Evolutionary conservation across 352 stramenopile genomes (phyloP).

Genomic region (Pythium volutum): DNA sequence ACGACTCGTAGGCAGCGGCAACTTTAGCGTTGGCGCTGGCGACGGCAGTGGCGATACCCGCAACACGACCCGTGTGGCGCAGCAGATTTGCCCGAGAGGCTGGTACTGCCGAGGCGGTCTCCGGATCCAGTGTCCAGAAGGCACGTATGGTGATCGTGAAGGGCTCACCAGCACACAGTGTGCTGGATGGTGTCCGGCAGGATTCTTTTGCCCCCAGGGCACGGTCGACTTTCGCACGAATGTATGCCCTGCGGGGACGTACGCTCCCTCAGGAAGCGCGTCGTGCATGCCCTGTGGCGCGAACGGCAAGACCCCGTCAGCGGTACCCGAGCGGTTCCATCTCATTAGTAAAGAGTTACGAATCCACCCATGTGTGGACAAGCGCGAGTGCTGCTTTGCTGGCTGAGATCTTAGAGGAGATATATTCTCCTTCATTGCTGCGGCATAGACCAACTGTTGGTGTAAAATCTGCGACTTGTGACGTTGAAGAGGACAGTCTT

Average conservation of each 20-base stretch:
- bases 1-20: conserved; percentile 37
- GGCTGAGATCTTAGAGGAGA: too few species aligned
- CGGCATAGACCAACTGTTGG: too few species aligned
- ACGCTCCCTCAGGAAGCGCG: conserved; percentile 36
- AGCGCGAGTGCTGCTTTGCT: conserved; percentile 12
- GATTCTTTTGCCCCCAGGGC: conserved; percentile 62
- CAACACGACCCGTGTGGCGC: conserved; percentile 52
- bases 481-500: too few species aligned
- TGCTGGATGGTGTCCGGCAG: conserved; percentile 60
- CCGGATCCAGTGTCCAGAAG: conserved; percentile 57
- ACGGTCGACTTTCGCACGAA: conserved; percentile 46
- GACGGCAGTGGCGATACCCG: conserved; percentile 30
- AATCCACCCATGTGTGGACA: conserved; percentile 10
- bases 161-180: conserved; percentile 50
- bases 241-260: conserved; percentile 41
- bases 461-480: too few species aligned
- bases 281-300: conserved; percentile 41
- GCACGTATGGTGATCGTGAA: conserved; percentile 53
- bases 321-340: not conserved
- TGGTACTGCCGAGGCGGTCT: conserved; percentile 78
- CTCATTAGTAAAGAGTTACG: conserved; percentile 7
- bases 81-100: conserved; percentile 52
- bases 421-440: too few species aligned
- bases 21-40: conserved; percentile 47
- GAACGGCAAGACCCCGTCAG: not conserved